Conservation (phyloP, 2,329 filamentous ascomycete species). For the Fusarium fracticaudum region DNA sequence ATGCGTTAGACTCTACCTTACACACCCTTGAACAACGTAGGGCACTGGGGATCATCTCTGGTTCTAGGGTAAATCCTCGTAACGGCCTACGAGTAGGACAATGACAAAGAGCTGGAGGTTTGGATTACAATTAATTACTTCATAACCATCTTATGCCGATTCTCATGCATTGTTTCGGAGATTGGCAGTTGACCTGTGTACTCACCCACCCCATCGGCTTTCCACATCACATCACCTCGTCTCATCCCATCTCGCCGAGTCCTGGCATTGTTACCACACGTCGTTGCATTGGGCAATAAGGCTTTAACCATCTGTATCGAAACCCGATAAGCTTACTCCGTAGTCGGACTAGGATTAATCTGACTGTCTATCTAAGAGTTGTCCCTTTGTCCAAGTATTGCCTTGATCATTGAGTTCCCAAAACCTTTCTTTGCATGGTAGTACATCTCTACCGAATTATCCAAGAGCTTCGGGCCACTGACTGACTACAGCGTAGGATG, state of each 20-base stretch:
- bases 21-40: not conserved
- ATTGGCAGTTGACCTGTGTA: constrained; percentile 18
- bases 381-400: not conserved
- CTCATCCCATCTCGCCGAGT: not conserved
- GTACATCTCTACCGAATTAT: not conserved
- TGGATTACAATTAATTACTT: not conserved
- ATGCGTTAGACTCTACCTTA: not conserved
- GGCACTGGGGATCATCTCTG: not conserved
- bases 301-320: not conserved
- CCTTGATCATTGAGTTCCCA: not conserved
- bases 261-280: not conserved
- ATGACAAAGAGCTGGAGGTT: not conserved
- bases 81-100: not conserved
- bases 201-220: not conserved
- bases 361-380: not conserved
- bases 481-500: not conserved
- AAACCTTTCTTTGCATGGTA: not conserved
- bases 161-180: constrained; percentile 27
- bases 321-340: not conserved
- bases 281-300: constrained; percentile 10
- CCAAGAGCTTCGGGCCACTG: not conserved
- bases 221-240: not conserved
- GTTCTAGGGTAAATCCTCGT: not conserved
- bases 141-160: not conserved
- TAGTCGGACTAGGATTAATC: not conserved